A percentile compares a stretch with the other conserved stretches of the same genome.
These are phyloP conservation scores for Hapsidospora chrysogenum DNA, from an alignment of 495 filamentous ascomycete genomes.

Conservation along the genomic window DNA sequence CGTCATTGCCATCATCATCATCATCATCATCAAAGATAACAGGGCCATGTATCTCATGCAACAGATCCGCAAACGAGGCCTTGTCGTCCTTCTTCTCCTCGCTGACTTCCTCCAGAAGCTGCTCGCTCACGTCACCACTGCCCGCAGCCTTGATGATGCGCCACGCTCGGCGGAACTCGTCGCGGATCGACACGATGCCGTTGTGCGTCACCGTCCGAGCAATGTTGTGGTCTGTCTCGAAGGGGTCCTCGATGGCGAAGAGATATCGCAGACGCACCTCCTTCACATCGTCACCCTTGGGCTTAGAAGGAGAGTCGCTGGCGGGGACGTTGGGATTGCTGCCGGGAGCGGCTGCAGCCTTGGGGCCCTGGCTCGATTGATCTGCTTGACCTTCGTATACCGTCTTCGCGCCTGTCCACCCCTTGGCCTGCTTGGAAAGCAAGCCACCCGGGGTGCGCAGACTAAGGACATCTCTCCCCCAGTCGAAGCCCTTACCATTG, in stretches of 20 bases:
- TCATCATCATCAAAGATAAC: no score
- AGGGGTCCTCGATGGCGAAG: slow-evolving; percentile 77
- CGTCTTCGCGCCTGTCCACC: slow-evolving; percentile 59
- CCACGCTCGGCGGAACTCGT: slow-evolving; percentile 65
- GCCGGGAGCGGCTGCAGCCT: slow-evolving; percentile 5
- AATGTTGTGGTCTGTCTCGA: slow-evolving; percentile 70
- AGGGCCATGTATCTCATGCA: slow-evolving; percentile 23
- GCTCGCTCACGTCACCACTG: slow-evolving; percentile 11
- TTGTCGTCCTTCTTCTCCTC: slow-evolving; percentile 11
- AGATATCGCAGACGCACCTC: slow-evolving; percentile 64
- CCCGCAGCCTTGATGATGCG: slow-evolving; percentile 34
- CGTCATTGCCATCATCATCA: no score
- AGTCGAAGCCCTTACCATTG: slow-evolving; percentile 39
- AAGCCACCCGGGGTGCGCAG: slow-evolving; percentile 53
- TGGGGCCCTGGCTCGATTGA: background rate
- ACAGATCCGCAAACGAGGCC: slow-evolving; percentile 14
- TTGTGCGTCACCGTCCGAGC: slow-evolving; percentile 62
- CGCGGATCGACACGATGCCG: slow-evolving; percentile 57
- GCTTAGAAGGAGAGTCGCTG: background rate
- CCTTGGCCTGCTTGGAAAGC: slow-evolving; percentile 52
- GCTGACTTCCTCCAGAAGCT: slow-evolving; percentile 22
- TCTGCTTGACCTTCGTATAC: slow-evolving; percentile 14
- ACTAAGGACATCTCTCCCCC: slow-evolving; percentile 54
- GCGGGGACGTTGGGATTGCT: slow-evolving; percentile 4
- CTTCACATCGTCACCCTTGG: slow-evolving; percentile 23